Conservation (phyloP, 176 grass and related monocot genomes). For the Dactylis glomerata region DNA sequence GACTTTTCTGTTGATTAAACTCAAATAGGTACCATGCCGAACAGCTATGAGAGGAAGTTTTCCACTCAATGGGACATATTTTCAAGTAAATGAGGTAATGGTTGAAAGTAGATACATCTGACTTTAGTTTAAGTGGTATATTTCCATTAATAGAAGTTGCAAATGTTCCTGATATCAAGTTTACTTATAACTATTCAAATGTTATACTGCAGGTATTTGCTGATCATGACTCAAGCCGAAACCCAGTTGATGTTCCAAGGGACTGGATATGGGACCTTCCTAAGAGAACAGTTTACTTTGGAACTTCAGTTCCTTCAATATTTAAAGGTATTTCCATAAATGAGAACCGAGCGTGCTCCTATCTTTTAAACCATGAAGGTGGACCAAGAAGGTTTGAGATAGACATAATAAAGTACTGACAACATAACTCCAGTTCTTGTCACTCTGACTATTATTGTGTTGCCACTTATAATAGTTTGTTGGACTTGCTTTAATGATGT, state of each 20-base stretch:
- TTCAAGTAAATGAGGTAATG: slow-evolving; percentile 87
- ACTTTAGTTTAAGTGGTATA: slow-evolving; percentile 5
- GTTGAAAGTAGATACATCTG: not conserved
- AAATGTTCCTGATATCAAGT: slow-evolving; percentile 16
- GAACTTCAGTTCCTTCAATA: slow-evolving; percentile 71
- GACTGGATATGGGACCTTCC: slow-evolving; percentile 78
- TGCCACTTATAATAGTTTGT: not conserved
- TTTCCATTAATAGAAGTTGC: not conserved
- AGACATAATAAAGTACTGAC: not conserved
- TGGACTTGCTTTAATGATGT: not conserved
- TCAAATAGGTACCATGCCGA: slow-evolving; percentile 69
- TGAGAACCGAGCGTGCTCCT: not conserved
- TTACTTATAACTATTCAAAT: slow-evolving; percentile 4
- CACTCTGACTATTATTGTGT: slow-evolving; percentile 2
- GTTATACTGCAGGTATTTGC: slow-evolving; percentile 65
- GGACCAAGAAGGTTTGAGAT: not conserved
- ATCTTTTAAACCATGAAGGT: not conserved
- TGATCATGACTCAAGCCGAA: slow-evolving; percentile 62
- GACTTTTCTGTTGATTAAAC: slow-evolving; percentile 31
- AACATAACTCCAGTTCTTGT: slow-evolving; percentile 3
- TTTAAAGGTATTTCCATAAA: slow-evolving; percentile 62
- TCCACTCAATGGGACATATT: slow-evolving; percentile 86
- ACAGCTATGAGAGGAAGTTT: slow-evolving; percentile 94
- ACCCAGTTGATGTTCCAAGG: slow-evolving; percentile 62
- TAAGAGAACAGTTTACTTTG: slow-evolving; percentile 79